Evolutionary conservation across 2,329 filamentous ascomycete genomes (phyloP), one percentile per base, ranked within the genome.

Genomic region (Ciborinia camelliae): DNA sequence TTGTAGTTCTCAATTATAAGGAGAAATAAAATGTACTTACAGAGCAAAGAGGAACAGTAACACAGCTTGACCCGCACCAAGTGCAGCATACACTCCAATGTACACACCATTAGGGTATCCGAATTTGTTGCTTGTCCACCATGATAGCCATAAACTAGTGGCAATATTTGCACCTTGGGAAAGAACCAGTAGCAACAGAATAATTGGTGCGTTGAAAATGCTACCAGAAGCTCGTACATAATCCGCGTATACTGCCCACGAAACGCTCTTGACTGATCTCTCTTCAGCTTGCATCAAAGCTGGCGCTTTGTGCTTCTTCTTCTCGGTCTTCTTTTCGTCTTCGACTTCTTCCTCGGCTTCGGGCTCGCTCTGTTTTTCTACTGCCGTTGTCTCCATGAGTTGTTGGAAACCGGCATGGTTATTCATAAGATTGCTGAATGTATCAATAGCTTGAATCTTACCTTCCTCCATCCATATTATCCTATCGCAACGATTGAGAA

Each of bases 391-490:
- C 77, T 92, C 90, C 90, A 98, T 92, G 58, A 98, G 81, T 37
- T 68, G 83, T 73, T 87, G 87, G 79, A 98, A 98, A 5, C 85
- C 86, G n/a, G 82, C 79, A 71, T 95, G 90, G 68, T 89, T 82
- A 9, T 81, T 81, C 88, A 97, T 96, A 23, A 98, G 82, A 65
- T 96, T 93, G 41, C 91, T 86, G 72, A 94, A 98, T 0, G 93
- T 97, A 70, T 95, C 93, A 47, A 97, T 81, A 5, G 92, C 91
- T 75, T 90, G 86, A 63, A 98, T 90, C 62, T 83, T 86, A 52
- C 95, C 95, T 20, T 88, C 86, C 64, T 97, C 90, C 86, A 99
- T 93, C 86, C 92, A 93, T 57, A 98, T 87, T 69, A 98, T 94
- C 41, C 94, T 85, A 75, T 98, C 94, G 72, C 92, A 97, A 41